Conservation (phyloP, 2,329 filamentous ascomycete species). For the Aspergillus quadrilineatus region DNA sequence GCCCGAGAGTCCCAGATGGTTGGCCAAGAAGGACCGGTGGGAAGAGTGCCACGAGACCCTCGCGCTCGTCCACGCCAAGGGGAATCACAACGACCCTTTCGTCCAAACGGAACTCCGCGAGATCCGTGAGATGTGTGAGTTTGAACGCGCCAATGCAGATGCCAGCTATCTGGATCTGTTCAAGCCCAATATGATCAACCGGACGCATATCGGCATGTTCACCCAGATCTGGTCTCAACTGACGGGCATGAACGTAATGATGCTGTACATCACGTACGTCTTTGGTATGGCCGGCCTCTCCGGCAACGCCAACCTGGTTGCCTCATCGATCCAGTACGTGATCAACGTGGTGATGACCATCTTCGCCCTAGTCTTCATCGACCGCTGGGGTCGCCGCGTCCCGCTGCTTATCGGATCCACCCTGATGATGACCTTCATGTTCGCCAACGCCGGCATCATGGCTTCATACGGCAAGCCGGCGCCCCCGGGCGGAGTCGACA, state of each 20-base stretch:
- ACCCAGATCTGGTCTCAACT: constrained; percentile 75
- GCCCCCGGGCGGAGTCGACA: constrained; percentile 42
- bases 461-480: constrained; percentile 32
- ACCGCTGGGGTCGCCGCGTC: constrained; percentile 70
- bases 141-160: constrained; percentile 68
- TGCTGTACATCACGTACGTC: constrained; percentile 70
- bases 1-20: constrained; percentile 63
- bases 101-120: constrained; percentile 68
- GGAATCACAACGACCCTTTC: constrained; percentile 63
- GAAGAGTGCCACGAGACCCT: constrained; percentile 54
- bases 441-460: constrained; percentile 45
- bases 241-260: constrained; percentile 75
- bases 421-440: constrained; percentile 58
- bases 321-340: constrained; percentile 70
- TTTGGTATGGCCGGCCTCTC: constrained; percentile 70
- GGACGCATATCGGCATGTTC: constrained; percentile 69
- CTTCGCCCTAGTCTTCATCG: constrained; percentile 71
- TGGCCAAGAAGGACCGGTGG: constrained; percentile 62
- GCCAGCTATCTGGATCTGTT: constrained; percentile 72
- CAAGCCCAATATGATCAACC: constrained; percentile 70
- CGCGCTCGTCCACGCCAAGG: constrained; percentile 61
- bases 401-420: constrained; percentile 65
- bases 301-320: constrained; percentile 59
- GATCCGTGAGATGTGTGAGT: constrained; percentile 70
- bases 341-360: constrained; percentile 80